These are phyloP conservation scores for Perilla frutescens DNA, from an alignment of 257 asterid genomes.

Conservation along the genomic window DNA sequence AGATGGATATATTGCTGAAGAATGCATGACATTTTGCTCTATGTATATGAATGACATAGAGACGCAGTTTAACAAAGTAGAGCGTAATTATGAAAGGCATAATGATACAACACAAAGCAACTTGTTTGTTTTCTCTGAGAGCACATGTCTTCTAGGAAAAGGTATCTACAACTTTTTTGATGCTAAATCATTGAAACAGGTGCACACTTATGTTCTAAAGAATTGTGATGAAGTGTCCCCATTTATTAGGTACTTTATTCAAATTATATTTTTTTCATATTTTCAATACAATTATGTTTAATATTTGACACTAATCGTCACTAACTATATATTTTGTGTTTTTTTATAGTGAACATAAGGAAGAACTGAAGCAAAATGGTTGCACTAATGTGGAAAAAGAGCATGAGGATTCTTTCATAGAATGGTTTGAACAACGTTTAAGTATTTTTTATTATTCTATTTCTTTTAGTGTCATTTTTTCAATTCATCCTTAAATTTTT, in stretches of 20 bases:
- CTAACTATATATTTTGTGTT: too few relatives aligned
- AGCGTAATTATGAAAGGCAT: too few relatives aligned
- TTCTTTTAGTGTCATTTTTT: not conserved
- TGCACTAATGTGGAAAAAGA: not conserved
- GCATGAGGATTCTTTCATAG: not conserved
- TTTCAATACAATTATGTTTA: not conserved
- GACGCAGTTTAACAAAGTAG: too few relatives aligned
- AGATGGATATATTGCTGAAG: too few relatives aligned
- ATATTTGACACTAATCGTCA: not conserved
- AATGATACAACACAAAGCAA: too few relatives aligned
- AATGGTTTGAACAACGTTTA: slow-evolving; percentile 6
- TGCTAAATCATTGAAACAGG: not conserved
- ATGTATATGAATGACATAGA: too few relatives aligned
- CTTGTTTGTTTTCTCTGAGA: too few relatives aligned
- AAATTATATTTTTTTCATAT: not conserved
- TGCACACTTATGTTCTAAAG: not conserved
- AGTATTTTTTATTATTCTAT: not conserved
- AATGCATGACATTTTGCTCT: too few relatives aligned
- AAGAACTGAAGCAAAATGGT: too few relatives aligned
- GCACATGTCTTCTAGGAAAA: not conserved
- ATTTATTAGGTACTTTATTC: too few relatives aligned
- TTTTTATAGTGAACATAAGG: not conserved
- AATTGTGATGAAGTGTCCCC: too few relatives aligned
- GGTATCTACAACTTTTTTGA: not conserved
- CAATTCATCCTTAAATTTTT: too few relatives aligned